Conservation (phyloP, 2,329 filamentous ascomycete species). For the Aspergillus puulaauensis region DNA sequence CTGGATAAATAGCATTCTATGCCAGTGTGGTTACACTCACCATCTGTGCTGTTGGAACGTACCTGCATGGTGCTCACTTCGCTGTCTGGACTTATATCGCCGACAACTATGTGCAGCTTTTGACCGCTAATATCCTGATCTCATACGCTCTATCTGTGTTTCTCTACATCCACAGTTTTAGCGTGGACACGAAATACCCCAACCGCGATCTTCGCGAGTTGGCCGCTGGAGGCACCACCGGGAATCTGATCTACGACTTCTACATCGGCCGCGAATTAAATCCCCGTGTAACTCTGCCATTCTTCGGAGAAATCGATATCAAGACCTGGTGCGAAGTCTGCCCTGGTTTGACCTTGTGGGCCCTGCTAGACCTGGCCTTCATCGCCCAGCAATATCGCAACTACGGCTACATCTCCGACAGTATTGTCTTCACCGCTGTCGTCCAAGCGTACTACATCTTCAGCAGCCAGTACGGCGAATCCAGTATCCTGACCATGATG, state of each 20-base stretch:
- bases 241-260: constrained; percentile 87
- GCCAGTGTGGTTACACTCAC: constrained; percentile 69
- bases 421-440: constrained; percentile 71
- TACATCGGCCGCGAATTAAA: constrained; percentile 93
- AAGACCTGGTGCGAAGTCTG: constrained; percentile 84
- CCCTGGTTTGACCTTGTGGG: constrained; percentile 82
- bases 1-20: constrained; percentile 58
- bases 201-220: constrained; percentile 72
- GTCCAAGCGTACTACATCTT: constrained; percentile 78
- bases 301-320: constrained; percentile 70
- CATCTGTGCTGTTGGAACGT: constrained; percentile 68
- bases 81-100: constrained; percentile 85
- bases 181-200: constrained; percentile 56
- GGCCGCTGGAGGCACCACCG: constrained; percentile 73
- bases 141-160: constrained; percentile 69
- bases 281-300: constrained; percentile 63
- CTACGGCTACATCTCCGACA: constrained; percentile 77
- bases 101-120: constrained; percentile 80
- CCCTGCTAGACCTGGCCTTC: constrained; percentile 77
- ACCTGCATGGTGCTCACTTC: constrained; percentile 73
- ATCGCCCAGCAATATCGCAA: constrained; percentile 81
- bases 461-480: constrained; percentile 79
- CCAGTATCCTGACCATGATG: constrained; percentile 83
- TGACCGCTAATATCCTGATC: constrained; percentile 77
- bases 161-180: constrained; percentile 77